Evolutionary conservation across 1,284 basidiomycete genomes (phyloP), one percentile per base, ranked within the genome.

Genomic region (Ustilago vetiveriae): DNA sequence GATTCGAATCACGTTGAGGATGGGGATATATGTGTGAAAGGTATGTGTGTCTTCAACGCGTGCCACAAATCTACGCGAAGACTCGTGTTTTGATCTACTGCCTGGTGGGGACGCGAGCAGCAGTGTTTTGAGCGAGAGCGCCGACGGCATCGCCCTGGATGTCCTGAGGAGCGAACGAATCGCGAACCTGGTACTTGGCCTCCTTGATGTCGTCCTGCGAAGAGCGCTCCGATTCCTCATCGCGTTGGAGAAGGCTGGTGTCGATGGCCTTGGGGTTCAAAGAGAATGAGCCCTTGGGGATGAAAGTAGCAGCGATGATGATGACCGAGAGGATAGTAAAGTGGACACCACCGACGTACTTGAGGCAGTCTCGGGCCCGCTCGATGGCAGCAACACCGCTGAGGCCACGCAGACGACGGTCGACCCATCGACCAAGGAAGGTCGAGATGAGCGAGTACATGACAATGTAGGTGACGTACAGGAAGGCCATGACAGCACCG

Each of bases 401-500:
- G 16, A 43, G 29, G 46, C 66, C 64, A 29, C 68, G 49, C n/a
- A 75, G 55, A 48, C 57, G 58, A 14, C 17, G 42, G 70, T 83
- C 83, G 51, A 83, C 76, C 72, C 78, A 80, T 39, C 78, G 76
- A 30, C 83, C 83, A 30, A 83, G 76, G 33, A 81, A 72, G n/a
- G 81, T 76, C 14, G 72, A 74, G 52, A 83, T 64, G 58, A 83
- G 73, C 45, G 81, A 78, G 65, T 83, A 81, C 56, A 79, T 57
- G 47, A 72, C 51, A 41, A 75, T 67, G 60, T 75, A 75, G 26
- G 59, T 47, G 14, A 75, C 68, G 59, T 68, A 73, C 33, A 79
- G 67, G 77, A 83, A 82, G 14, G 79, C 76, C 81, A 83, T 83
- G 38, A 83, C 82, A 17, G 81, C 75, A 48, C 82, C 82, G 35